Evolutionary conservation across 495 filamentous ascomycete species (phyloP).

Genomic region (Hypoxylon fuscum): DNA sequence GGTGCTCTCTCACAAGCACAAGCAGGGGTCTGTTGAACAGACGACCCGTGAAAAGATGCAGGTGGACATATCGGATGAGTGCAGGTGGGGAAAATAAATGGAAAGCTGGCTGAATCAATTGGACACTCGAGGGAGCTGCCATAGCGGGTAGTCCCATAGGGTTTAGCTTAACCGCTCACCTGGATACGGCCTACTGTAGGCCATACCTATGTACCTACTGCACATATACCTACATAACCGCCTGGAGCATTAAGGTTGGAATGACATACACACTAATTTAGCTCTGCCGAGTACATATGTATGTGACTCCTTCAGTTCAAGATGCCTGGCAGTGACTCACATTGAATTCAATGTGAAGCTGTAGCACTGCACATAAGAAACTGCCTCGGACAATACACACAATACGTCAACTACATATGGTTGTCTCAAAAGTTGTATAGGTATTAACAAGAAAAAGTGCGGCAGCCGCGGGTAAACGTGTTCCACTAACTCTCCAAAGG

Average conservation of each 20-base stretch:
- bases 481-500: no score
- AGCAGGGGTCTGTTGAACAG: conserved; percentile 33
- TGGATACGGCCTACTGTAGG: conserved; percentile 5
- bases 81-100: conserved; percentile 37
- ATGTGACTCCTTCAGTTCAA: background rate
- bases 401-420: no score
- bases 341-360: background rate
- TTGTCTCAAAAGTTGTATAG: no score
- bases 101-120: conserved; percentile 1
- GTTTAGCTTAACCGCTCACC: conserved; percentile 21
- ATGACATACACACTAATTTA: no score
- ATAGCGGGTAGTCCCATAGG: conserved; percentile 29
- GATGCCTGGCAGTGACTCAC: conserved; percentile 6
- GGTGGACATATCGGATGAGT: conserved; percentile 31
- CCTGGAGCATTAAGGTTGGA: background rate
- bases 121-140: background rate
- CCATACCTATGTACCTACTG: background rate
- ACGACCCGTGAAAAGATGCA: conserved; percentile 37
- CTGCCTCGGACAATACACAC: background rate
- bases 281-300: background rate
- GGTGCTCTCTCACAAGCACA: conserved; percentile 4
- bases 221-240: background rate
- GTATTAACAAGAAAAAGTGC: no score
- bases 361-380: background rate
- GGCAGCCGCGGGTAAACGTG: no score